phyloP scores from a whole-genome alignment of 2,329 filamentous ascomycete species.

The Fusarium ambrosium region DNA sequence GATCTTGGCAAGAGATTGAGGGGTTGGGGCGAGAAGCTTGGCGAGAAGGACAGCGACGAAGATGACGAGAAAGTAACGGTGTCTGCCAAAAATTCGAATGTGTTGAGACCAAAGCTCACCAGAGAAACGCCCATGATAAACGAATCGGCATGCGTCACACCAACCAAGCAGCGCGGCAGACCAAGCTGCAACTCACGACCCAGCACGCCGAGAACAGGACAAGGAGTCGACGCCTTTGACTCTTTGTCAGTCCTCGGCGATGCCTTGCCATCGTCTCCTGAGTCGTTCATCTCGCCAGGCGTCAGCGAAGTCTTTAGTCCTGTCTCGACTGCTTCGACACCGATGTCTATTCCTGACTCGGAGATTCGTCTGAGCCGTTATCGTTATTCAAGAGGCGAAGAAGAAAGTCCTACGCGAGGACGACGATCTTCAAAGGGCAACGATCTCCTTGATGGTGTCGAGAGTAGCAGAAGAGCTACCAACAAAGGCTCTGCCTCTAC shows the following conservation, averaged over 20 bases:
- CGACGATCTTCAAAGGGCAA: background rate
- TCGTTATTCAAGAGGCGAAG: background rate
- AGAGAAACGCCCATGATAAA: background rate
- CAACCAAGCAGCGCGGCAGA: background rate
- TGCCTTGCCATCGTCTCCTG: background rate
- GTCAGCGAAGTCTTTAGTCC: constrained; percentile 25
- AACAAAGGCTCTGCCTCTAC: background rate
- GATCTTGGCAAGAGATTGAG: background rate
- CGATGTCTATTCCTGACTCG: constrained; percentile 2
- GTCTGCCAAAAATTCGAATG: background rate
- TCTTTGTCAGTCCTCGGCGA: background rate
- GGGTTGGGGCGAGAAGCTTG: background rate
- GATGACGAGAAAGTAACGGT: background rate
- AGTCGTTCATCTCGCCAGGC: constrained; percentile 18
- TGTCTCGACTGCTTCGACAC: constrained; percentile 7
- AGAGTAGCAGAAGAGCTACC: background rate
- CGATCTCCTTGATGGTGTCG: background rate
- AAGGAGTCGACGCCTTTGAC: background rate
- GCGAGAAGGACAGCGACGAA: background rate
- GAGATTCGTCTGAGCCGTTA: background rate
- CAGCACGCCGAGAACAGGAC: background rate
- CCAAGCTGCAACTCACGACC: background rate
- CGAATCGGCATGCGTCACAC: background rate
- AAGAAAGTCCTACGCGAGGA: constrained; percentile 18
- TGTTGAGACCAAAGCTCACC: too few species aligned